Base-by-base conservation (phyloP, 2,329 filamentous ascomycete species). In the Ophiognomonia clavigignenti-juglandacearum region DNA sequence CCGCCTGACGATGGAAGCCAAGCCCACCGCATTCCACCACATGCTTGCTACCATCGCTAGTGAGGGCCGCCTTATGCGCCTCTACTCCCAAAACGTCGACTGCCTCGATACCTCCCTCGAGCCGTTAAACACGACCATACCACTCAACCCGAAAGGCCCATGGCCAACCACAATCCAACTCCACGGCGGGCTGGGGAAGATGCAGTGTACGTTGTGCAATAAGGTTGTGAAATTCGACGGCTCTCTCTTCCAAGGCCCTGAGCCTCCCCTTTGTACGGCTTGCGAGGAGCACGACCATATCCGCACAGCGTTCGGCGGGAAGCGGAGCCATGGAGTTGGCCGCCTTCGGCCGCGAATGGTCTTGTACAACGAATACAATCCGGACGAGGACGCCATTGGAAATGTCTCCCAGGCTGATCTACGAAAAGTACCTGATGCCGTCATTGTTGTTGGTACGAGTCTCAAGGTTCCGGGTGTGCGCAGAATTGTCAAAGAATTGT, bases 11-110 rank as follows among this genome's bases (percentile, higher is more conserved):
- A 82, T 83, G 56, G 76, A 77, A 42, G 91, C 92, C 45, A 70
- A 83, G 54, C 90, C 93, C 11, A 96, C 93, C 1, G 75, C 82
- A 3, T 98, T 98, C 62, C 93, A 98, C 71, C 88, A 96, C 62
- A 78, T 98, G 66, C 77, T 98, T 36, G 93, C 93, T 39, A 92
- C 90, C 4, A 75, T 98, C 19, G 88, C 92, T 4, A 79, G 87
- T 48, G 90, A 97, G 66, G 88, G 86, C 36, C 87, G 93, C 18
- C 70, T 98, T 20, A 73, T 96, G 61, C 87, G 93, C 36, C 77
- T 98, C 6, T 98, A 98, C 65, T 92, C 88, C 3, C 93, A 98
- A 62, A 98, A 98, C 57, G 92, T 98, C 27, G 93, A 98, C 68
- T 89, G 91, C 49, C 86, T 98, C 55, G 93, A 98, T 59, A 93